A percentile compares a stretch with the other conserved stretches of the same genome.
phyloP scores from a whole-genome alignment of 169 alveolate species.

The Eimeria nieschulzi region DNA sequence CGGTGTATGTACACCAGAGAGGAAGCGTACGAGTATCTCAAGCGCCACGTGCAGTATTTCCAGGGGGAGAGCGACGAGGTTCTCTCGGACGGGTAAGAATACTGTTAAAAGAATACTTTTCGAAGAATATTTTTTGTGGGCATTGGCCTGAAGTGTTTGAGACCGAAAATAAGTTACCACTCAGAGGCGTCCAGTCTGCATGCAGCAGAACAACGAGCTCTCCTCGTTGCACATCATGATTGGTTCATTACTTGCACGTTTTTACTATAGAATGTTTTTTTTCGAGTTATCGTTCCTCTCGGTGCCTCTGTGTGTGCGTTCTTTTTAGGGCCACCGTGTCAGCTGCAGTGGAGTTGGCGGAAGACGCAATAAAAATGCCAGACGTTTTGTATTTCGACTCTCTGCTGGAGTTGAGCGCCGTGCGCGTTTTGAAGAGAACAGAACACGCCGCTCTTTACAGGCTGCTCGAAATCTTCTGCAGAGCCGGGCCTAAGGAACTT shows the following conservation, averaged over 20 bases:
- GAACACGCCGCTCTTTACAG: conserved; percentile 23
- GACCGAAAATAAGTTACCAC: too few species aligned
- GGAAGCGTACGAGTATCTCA: conserved; percentile 64
- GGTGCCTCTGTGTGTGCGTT: background rate
- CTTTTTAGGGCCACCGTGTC: conserved; percentile 51
- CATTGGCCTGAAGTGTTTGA: too few species aligned
- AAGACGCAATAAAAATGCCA: conserved; percentile 68
- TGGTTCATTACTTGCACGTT: too few species aligned
- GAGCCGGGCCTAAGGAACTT: conserved; percentile 57
- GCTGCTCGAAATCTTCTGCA: conserved; percentile 39
- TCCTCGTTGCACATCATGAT: too few species aligned
- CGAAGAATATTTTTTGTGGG: too few species aligned
- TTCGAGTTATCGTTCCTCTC: too few species aligned
- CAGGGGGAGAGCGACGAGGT: conserved; percentile 61
- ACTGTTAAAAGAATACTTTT: too few species aligned
- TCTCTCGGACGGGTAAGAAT: conserved; percentile 37
- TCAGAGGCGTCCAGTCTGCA: too few species aligned
- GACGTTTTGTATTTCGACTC: conserved; percentile 56
- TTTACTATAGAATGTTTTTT: too few species aligned
- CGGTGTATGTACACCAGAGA: conserved; percentile 33
- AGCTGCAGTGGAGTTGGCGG: conserved; percentile 61
- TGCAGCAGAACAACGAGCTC: too few species aligned
- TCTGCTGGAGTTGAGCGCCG: conserved; percentile 56
- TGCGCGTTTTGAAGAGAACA: conserved; percentile 12
- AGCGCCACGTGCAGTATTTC: conserved; percentile 68